Evolutionary conservation across 495 filamentous ascomycete species (phyloP), one percentile per base, ranked within the genome.

Genomic region (Venustampulla echinocandica): DNA sequence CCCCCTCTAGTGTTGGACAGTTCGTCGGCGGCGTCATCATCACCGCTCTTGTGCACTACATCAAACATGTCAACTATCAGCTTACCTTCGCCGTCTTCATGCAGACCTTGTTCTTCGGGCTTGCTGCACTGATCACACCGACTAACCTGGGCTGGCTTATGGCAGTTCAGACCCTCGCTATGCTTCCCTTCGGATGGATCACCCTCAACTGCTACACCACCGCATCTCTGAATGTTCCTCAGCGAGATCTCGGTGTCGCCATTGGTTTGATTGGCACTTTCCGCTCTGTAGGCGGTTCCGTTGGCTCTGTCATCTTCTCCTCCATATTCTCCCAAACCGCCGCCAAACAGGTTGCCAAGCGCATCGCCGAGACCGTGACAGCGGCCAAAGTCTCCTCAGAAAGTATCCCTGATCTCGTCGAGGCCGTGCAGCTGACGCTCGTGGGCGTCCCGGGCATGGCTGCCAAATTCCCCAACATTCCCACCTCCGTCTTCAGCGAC

Each of bases 41-140:
- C 9, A 56, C 62, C 9, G 46, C 39, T 21, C 40, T 65, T 21
- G 52, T 64, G 2, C 52, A 59, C 35, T 52, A 56, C 15, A 64
- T 66, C 47, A 61, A 59, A 46, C 53, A 61, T 45, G 51, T 63
- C 17, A 45, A 56, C 2, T 48, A 46, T 40, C 63, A 66, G 46
- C 42, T 66, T 21, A 50, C 54, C 47, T 50, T 59, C 44, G 60
- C 58, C 23, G 43, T 61, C 25, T 52, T 57, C 40, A 59, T 66
- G 47, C 62, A 66, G 46, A 66, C 63, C 5, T 23, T 64, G 40
- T 66, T 64, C 60, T 56, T 60, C 39, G 63, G 42, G 17, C 42
- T 58, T 7, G 54, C 55, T 17, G 60, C 63, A 2, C 22, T 54
- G 7, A 50, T 57, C 23, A 63, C 56, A 1, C 61, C 62, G 0